Evolutionary conservation across 129 eudicot species (phyloP).

Genomic region (carrot (Daucus carota)): DH1_v3.0 NC_030388.2:16766001-16766500

Average conservation of each 20-base stretch:
- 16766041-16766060: neutral
- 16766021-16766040: neutral
- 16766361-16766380: slow-evolving; percentile 53
- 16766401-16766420: slow-evolving; percentile 91
- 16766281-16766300: slow-evolving; percentile 79
- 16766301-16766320: slow-evolving; percentile 30
- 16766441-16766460: neutral
- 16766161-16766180: neutral
- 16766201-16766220: neutral
- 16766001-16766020: neutral
- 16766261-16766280: slow-evolving; percentile 56
- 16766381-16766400: slow-evolving; percentile 71
- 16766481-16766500: neutral
- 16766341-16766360: slow-evolving; percentile 26
- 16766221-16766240: slow-evolving; percentile 32
- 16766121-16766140: neutral
- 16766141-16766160: neutral
- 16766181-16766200: neutral
- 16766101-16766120: neutral
- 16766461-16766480: neutral
- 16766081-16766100: neutral
- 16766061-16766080: neutral
- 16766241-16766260: slow-evolving; percentile 32
- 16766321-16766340: slow-evolving; percentile 33
- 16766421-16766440: slow-evolving; percentile 10